Base-by-base conservation (phyloP, 345 rosid species). In the Gossypium herbaceum region DNA sequence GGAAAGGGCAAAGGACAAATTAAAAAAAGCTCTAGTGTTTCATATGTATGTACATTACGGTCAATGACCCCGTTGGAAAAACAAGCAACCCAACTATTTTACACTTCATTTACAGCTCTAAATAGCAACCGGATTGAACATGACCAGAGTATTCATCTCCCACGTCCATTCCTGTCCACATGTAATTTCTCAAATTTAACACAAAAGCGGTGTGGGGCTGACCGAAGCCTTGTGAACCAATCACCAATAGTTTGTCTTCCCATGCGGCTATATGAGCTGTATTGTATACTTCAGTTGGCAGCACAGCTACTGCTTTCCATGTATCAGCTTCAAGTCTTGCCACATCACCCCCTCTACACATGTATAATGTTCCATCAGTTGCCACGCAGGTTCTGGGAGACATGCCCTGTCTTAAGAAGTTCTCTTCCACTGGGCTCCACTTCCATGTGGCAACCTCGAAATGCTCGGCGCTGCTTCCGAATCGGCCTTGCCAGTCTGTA, bases 401-500 rank as follows among this genome's bases (percentile, higher is more conserved):
- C 17, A 43, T 74, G 75, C 79, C 19, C 0, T 60, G 20, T n/a
- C 12, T 39, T 2, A 92, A 29, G 10, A 87, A 80, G 29, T 83
- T 58, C 12, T 86, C 89, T 22, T 41, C 48, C 0, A 79, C 68
- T 0, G 67, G 74, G 43, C 58, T 74, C 98, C 97, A 94, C 48
- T 34, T 74, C 88, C 88, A 75, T 13, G 85, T 63, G 48, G 77
- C 52, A 0, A 44, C 25, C 12, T 91, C 81, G 43, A 94, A 91
- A 2, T 51, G 81, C 72, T 92, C 95, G 0, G 86, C 80, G 2
- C 81, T 78, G 52, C 80, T 76, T 75, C 79, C 83, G 50, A 92
- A 92, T 13, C 75, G 73, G 0, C 98, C 98, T 76, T 94, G 98
- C 83, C 68, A 68, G 79, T 87, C 91, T 3, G 95, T 94, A 39